A percentile compares a stretch with the other conserved stretches of the same genome.
Conservation (phyloP, 169 alveolate genomes). For the Perkinsus chesapeaki region DNA sequence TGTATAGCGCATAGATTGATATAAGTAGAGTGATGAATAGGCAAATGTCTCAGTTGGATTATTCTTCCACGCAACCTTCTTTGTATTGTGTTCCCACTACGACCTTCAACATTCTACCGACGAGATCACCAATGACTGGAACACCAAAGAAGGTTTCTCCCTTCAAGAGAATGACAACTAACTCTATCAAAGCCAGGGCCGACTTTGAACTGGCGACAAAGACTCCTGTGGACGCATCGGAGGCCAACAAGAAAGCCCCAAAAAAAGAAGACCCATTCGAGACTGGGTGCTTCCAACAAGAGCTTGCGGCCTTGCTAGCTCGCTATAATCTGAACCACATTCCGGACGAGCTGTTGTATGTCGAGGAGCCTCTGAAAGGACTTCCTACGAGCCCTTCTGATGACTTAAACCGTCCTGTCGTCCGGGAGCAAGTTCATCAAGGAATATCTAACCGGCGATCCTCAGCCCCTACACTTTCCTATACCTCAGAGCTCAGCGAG, state of each 20-base stretch:
- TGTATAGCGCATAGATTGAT: background rate
- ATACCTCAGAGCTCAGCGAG: background rate
- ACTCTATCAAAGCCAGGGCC: background rate
- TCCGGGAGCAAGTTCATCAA: no score
- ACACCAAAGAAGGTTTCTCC: background rate
- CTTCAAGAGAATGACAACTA: background rate
- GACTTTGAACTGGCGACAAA: background rate
- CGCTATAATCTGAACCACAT: background rate
- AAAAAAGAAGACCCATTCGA: background rate
- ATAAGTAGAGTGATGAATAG: background rate
- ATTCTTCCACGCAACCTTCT: background rate
- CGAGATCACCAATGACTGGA: background rate
- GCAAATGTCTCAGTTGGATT: background rate
- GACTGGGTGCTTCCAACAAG: background rate
- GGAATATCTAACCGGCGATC: background rate
- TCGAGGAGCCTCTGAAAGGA: no score
- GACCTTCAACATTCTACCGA: background rate
- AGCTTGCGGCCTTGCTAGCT: background rate
- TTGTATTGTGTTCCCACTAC: background rate
- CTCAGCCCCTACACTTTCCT: background rate
- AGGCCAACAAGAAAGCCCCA: no score
- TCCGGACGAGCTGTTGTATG: background rate
- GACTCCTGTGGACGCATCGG: background rate
- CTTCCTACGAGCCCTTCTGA: no score
- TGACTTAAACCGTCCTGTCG: no score